Evolutionary conservation across 192 early-diverging fungal species (phyloP).

Genomic region (Gryganskiella cystojenkinii): DNA sequence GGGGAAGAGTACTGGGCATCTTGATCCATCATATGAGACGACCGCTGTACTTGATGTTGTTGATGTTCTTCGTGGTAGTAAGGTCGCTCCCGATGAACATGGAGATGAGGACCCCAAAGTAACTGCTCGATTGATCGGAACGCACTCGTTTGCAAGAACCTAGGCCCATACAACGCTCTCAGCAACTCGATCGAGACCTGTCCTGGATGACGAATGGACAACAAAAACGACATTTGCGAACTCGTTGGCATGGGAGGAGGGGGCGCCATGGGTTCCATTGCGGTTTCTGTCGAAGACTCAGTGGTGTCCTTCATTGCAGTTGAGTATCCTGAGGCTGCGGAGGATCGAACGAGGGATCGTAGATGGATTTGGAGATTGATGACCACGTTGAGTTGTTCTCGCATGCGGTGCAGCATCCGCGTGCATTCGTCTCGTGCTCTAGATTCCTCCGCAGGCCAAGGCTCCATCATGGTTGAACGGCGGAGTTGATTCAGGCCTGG

Average conservation of each 20-base stretch:
- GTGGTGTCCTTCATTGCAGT: neutral
- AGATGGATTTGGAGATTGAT: slow-evolving; percentile 40
- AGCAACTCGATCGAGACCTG: slow-evolving; percentile 42
- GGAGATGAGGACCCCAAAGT: slow-evolving; percentile 31
- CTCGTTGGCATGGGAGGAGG: neutral
- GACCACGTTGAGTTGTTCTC: slow-evolving; percentile 48
- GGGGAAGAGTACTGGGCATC: neutral
- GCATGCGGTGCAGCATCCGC: slow-evolving; percentile 42
- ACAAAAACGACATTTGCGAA: slow-evolving; percentile 32
- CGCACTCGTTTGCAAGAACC: slow-evolving; percentile 39
- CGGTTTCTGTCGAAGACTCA: neutral
- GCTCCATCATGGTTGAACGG: slow-evolving; percentile 16
- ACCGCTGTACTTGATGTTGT: slow-evolving; percentile 1
- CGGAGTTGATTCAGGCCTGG: slow-evolving; percentile 14
- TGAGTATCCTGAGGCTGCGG: neutral
- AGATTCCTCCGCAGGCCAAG: slow-evolving; percentile 37
- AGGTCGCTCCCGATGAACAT: neutral
- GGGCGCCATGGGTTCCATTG: neutral
- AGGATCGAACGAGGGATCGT: slow-evolving; percentile 1
- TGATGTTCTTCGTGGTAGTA: neutral
- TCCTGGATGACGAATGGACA: slow-evolving; percentile 49
- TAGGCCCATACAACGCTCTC: slow-evolving; percentile 41
- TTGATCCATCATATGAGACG: neutral
- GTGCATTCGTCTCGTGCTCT: slow-evolving; percentile 43
- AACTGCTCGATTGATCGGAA: slow-evolving; percentile 43